A percentile compares a stretch with the other conserved stretches of the same genome.
Evolutionary conservation across 257 asterid species (phyloP).

Genomic region (Jacaranda mimosifolia): DNA sequence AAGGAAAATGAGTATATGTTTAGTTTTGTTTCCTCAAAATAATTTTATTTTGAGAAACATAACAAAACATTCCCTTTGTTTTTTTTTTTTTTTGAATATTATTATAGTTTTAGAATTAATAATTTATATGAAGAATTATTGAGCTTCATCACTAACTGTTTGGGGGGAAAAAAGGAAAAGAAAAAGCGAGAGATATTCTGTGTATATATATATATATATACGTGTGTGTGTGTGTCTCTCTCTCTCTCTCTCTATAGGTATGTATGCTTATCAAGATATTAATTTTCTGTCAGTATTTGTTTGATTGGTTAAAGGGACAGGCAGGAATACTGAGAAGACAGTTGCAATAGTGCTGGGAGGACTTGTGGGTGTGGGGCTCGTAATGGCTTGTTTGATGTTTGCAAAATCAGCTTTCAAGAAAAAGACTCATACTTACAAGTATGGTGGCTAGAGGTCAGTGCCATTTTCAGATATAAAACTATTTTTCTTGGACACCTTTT

Average conservation of each 20-base stretch:
- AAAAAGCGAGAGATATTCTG: not conserved
- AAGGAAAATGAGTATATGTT: too few relatives aligned
- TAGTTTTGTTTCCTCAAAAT: too few relatives aligned
- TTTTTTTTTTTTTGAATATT: too few relatives aligned
- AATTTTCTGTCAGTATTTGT: not conserved
- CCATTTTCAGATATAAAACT: not conserved
- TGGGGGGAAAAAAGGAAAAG: too few relatives aligned
- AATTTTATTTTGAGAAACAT: too few relatives aligned
- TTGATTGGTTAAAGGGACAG: slow-evolving; percentile 52
- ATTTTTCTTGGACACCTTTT: not conserved
- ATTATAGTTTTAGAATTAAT: too few relatives aligned
- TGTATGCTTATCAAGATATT: not conserved
- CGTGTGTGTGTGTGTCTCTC: too few relatives aligned
- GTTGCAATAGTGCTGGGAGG: slow-evolving; percentile 86
- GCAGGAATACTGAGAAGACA: slow-evolving; percentile 66
- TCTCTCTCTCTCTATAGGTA: not conserved
- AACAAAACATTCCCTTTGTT: too few relatives aligned
- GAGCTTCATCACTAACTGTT: too few relatives aligned
- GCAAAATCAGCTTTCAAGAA: slow-evolving; percentile 73
- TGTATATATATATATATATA: not conserved
- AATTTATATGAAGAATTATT: too few relatives aligned
- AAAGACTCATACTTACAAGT: slow-evolving; percentile 54
- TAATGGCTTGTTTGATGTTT: slow-evolving; percentile 68
- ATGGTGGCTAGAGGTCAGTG: slow-evolving; percentile 59
- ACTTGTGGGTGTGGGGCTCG: slow-evolving; percentile 66